phyloP scores from a whole-genome alignment of 139 green algal species.

The Chlamydomonas schloesseri region DNA sequence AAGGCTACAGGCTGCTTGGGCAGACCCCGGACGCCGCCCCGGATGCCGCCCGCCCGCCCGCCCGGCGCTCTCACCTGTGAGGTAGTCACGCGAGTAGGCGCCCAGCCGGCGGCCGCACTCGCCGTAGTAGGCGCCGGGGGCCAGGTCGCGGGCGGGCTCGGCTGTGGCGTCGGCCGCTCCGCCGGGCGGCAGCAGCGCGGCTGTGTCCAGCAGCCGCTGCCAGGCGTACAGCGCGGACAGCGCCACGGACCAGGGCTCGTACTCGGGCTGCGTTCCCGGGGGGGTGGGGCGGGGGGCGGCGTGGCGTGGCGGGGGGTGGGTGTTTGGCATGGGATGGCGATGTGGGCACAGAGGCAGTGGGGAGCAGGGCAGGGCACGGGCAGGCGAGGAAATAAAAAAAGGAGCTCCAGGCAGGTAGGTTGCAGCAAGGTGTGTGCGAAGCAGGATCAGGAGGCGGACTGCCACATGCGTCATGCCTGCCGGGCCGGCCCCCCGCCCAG shows the following conservation, averaged over 20 bases:
- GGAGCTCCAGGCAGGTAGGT: too few species aligned
- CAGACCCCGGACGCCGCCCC: too few species aligned
- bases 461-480: too few species aligned
- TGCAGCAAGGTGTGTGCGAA: too few species aligned
- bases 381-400: too few species aligned
- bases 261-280: constrained; percentile 33
- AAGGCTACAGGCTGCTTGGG: too few species aligned
- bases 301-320: too few species aligned
- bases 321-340: not conserved
- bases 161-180: not conserved
- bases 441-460: too few species aligned
- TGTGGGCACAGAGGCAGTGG: too few species aligned
- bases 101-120: not conserved
- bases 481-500: too few species aligned
- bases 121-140: not conserved
- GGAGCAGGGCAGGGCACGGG: too few species aligned
- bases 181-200: not conserved
- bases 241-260: constrained; percentile 60
- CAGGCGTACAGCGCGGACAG: constrained; percentile 42
- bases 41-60: too few species aligned
- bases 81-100: not conserved
- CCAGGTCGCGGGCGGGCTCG: not conserved
- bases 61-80: not conserved
- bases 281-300: constrained; percentile 3
- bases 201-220: constrained; percentile 39